A percentile compares a stretch with the other conserved stretches of the same genome.
These are phyloP conservation scores for Colletotrichum sp. DNA, from an alignment of 2,329 filamentous ascomycete genomes.

Conservation along the genomic window DNA sequence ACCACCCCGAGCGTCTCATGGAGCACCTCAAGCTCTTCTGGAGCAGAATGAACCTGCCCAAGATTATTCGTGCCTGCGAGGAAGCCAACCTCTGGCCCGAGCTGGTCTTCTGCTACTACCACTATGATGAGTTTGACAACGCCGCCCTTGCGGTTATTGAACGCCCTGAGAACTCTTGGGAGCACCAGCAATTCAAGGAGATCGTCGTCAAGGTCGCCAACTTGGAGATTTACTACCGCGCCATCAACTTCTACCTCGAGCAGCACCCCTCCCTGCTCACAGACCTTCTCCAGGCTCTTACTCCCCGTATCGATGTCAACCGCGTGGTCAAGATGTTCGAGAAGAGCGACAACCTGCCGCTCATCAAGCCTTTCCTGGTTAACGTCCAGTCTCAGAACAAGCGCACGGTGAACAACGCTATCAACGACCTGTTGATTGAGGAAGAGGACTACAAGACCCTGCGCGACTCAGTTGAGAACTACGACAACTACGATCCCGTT, in stretches of 20 bases:
- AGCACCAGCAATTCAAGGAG: slow-evolving; percentile 99
- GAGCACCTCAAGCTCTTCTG: slow-evolving; percentile 99
- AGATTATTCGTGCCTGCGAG: slow-evolving; percentile 92
- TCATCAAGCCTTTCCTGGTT: slow-evolving; percentile 98
- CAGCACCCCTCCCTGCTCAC: slow-evolving; percentile 95
- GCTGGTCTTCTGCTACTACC: slow-evolving; percentile 95
- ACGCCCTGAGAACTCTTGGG: slow-evolving; percentile 95
- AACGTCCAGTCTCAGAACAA: slow-evolving; percentile 98
- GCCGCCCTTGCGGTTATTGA: slow-evolving; percentile 98
- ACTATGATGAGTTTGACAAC: slow-evolving; percentile 99
- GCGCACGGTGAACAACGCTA: slow-evolving; percentile 95
- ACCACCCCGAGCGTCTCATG: slow-evolving; percentile 95
- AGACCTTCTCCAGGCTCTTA: slow-evolving; percentile 90
- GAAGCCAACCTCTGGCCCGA: slow-evolving; percentile 97
- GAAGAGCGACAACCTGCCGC: slow-evolving; percentile 95
- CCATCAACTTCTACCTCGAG: slow-evolving; percentile 95
- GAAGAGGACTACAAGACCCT: slow-evolving; percentile 99
- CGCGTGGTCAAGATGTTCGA: slow-evolving; percentile 99
- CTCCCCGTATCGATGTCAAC: slow-evolving; percentile 95
- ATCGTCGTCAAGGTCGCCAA: slow-evolving; percentile 98
- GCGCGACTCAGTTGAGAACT: slow-evolving; percentile 96
- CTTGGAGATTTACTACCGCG: slow-evolving; percentile 98
- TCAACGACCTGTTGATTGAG: slow-evolving; percentile 96
- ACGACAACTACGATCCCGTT: slow-evolving; percentile 98
- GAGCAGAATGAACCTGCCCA: slow-evolving; percentile 96